A percentile compares a stretch with the other conserved stretches of the same genome.
These are phyloP conservation scores for Globisporangium parvum DNA, from an alignment of 352 stramenopile genomes.

Conservation along the genomic window DNA sequence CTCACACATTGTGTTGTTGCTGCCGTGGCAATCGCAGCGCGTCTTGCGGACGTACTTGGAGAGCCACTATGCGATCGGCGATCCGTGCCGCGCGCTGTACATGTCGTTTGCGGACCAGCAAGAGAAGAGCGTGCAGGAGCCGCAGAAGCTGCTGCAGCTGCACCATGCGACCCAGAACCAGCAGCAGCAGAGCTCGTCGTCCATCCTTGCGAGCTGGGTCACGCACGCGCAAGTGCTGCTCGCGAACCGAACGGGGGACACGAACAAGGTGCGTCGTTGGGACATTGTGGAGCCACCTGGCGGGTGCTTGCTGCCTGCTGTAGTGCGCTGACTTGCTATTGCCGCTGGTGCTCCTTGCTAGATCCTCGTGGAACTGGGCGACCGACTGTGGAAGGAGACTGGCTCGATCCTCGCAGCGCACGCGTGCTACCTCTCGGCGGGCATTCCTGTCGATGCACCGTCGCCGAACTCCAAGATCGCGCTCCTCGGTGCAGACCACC, in stretches of 20 bases:
- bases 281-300: not conserved
- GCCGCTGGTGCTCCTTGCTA: conserved; percentile 5
- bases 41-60: conserved; percentile 74
- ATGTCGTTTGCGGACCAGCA: conserved; percentile 80
- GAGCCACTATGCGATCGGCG: conserved; percentile 65
- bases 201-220: conserved; percentile 68
- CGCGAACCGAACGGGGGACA: conserved; percentile 75
- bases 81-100: conserved; percentile 74
- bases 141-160: conserved; percentile 54
- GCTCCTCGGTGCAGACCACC: conserved; percentile 74
- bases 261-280: conserved; percentile 41
- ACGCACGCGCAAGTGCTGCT: conserved; percentile 77
- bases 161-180: conserved; percentile 21
- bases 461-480: conserved; percentile 73
- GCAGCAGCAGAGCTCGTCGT: conserved; percentile 20
- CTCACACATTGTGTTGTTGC: not conserved
- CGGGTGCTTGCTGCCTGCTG: not conserved
- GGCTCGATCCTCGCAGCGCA: conserved; percentile 66
- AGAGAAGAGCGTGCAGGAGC: conserved; percentile 81
- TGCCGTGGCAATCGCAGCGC: conserved; percentile 20
- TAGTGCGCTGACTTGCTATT: not conserved
- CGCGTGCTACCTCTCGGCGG: conserved; percentile 75
- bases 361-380: conserved; percentile 78
- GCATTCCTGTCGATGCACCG: conserved; percentile 65
- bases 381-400: conserved; percentile 71